Conservation (phyloP, 768 basidiomycete genomes). For the Mycena sanguinolenta region DNA sequence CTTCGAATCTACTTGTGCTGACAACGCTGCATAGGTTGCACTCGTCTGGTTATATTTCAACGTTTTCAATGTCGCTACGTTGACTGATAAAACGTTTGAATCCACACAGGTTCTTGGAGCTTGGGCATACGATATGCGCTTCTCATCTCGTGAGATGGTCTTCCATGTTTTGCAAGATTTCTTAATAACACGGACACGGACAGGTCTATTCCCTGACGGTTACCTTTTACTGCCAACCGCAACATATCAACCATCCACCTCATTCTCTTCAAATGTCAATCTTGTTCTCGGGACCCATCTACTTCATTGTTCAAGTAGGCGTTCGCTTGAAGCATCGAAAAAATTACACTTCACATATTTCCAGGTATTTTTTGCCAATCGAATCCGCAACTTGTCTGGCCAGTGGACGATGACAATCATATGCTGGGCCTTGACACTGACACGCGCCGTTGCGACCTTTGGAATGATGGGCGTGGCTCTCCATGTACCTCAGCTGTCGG, state of each 20-base stretch:
- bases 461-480: not conserved
- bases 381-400: not conserved
- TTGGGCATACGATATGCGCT: not conserved
- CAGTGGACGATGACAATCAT: constrained; percentile 1
- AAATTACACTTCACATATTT: no score
- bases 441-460: constrained; percentile 1
- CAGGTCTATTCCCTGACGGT: constrained; percentile 6
- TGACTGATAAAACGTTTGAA: no score
- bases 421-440: not conserved
- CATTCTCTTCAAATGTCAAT: not conserved
- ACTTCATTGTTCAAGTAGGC: not conserved
- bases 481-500: not conserved
- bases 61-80: not conserved
- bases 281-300: not conserved
- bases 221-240: constrained; percentile 1
- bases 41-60: constrained; percentile 8
- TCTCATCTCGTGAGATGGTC: not conserved
- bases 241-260: constrained; percentile 4
- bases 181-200: not conserved
- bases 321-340: no score
- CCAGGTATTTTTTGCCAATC: constrained; percentile 7
- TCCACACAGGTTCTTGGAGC: no score
- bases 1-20: not conserved
- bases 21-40: constrained; percentile 1
- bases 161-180: constrained; percentile 8